These are phyloP conservation scores for Trichophyton verrucosum DNA, from an alignment of 2,329 filamentous ascomycete species.

Conservation along the genomic window DNA sequence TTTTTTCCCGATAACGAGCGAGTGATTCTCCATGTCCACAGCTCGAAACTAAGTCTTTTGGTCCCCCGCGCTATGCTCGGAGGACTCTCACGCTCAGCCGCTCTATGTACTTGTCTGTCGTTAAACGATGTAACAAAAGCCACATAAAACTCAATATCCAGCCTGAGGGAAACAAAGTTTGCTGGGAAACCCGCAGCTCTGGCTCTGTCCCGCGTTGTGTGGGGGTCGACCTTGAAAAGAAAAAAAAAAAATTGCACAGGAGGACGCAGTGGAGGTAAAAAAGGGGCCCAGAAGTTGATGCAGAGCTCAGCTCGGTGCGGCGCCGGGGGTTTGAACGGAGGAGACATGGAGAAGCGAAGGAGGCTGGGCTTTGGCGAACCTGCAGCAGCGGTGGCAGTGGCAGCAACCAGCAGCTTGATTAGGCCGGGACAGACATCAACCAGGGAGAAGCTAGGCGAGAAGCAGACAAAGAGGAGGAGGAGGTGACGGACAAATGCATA, in stretches of 20 bases:
- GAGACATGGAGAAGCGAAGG: neutral
- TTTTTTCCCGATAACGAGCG: too few relatives aligned
- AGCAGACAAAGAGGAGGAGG: slow-evolving; percentile 20
- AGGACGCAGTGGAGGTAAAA: neutral
- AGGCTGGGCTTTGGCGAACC: neutral
- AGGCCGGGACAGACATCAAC: neutral
- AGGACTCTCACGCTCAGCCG: neutral
- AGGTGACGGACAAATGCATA: too few relatives aligned
- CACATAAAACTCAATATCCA: neutral
- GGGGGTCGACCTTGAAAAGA: neutral
- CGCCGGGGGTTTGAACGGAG: neutral
- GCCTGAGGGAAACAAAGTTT: neutral
- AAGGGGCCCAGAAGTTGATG: slow-evolving; percentile 7
- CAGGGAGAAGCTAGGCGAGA: neutral
- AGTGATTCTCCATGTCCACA: too few relatives aligned
- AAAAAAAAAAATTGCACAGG: neutral
- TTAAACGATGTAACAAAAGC: neutral
- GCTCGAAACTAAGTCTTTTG: too few relatives aligned
- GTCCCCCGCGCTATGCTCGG: neutral
- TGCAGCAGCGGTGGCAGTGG: neutral
- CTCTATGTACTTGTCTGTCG: neutral
- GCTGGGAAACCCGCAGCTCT: neutral
- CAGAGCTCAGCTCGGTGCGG: neutral
- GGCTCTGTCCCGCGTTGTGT: neutral
- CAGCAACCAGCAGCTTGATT: neutral